Conservation (phyloP, 208 protist species). For the Trypanosoma lewisi region DNA sequence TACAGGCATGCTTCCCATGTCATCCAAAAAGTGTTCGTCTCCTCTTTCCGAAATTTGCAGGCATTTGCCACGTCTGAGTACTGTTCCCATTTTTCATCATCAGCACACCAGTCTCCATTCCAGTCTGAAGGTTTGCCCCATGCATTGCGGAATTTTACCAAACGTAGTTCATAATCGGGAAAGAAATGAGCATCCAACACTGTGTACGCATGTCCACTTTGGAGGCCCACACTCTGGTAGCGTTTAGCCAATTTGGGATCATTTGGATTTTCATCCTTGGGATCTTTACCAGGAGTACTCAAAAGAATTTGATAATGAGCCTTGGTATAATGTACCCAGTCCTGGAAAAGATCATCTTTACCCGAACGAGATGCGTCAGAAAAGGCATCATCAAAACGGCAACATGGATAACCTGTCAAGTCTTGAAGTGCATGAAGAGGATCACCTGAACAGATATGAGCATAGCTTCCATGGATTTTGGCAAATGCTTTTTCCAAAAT, state of each 20-base stretch:
- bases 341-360: conserved; percentile 44
- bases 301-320: conserved; percentile 66
- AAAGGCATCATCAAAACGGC: conserved; percentile 62
- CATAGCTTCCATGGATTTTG: conserved; percentile 87
- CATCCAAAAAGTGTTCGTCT: conserved; percentile 84
- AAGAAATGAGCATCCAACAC: conserved; percentile 65
- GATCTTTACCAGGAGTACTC: conserved; percentile 63
- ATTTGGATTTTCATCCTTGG: conserved; percentile 28
- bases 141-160: conserved; percentile 76
- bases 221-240: conserved; percentile 57
- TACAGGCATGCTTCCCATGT: conserved; percentile 63
- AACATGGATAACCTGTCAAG: conserved; percentile 67
- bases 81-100: conserved; percentile 69
- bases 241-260: conserved; percentile 24
- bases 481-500: conserved; percentile 89
- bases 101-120: conserved; percentile 73
- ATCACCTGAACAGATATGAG: conserved; percentile 70
- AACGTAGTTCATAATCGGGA: conserved; percentile 39
- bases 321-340: conserved; percentile 35
- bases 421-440: conserved; percentile 82
- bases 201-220: conserved; percentile 65
- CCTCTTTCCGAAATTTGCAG: conserved; percentile 57
- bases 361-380: conserved; percentile 17
- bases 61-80: conserved; percentile 67
- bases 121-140: conserved; percentile 63